These are phyloP conservation scores for Alternaria metachromatica DNA, from an alignment of 2,329 filamentous ascomycete genomes.

Conservation along the genomic window DNA sequence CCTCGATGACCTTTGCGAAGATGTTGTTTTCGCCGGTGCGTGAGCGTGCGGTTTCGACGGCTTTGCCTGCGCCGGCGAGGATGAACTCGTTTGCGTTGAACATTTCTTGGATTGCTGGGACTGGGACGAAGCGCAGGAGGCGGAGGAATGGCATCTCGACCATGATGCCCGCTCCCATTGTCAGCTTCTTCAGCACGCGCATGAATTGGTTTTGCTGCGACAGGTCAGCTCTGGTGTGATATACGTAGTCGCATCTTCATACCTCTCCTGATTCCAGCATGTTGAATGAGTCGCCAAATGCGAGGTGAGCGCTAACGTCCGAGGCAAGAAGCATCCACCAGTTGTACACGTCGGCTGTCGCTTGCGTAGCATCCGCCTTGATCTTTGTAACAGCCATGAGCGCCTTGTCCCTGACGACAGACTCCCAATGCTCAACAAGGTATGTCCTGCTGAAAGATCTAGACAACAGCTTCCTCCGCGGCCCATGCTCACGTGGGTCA, in stretches of 20 bases:
- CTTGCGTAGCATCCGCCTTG: constrained; percentile 26
- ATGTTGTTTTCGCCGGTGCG: constrained; percentile 42
- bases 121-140: constrained; percentile 41
- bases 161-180: constrained; percentile 46
- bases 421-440: constrained; percentile 48
- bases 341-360: constrained; percentile 44
- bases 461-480: constrained; percentile 45
- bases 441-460: constrained; percentile 46
- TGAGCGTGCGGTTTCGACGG: constrained; percentile 39
- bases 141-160: constrained; percentile 46
- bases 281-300: constrained; percentile 50
- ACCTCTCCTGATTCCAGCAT: constrained; percentile 49
- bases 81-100: constrained; percentile 47
- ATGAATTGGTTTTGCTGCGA: constrained; percentile 45
- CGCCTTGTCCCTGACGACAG: constrained; percentile 41
- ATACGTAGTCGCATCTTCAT: not conserved
- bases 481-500: constrained; percentile 43
- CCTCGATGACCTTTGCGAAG: constrained; percentile 43
- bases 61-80: constrained; percentile 36
- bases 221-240: not conserved
- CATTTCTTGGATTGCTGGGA: constrained; percentile 38
- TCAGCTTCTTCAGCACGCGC: constrained; percentile 45
- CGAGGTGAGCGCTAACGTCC: constrained; percentile 46
- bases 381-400: constrained; percentile 44
- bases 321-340: constrained; percentile 51